Evolutionary conservation across 176 grass and related monocot genomes (phyloP).

Genomic region (Oryza glumipatula): DNA sequence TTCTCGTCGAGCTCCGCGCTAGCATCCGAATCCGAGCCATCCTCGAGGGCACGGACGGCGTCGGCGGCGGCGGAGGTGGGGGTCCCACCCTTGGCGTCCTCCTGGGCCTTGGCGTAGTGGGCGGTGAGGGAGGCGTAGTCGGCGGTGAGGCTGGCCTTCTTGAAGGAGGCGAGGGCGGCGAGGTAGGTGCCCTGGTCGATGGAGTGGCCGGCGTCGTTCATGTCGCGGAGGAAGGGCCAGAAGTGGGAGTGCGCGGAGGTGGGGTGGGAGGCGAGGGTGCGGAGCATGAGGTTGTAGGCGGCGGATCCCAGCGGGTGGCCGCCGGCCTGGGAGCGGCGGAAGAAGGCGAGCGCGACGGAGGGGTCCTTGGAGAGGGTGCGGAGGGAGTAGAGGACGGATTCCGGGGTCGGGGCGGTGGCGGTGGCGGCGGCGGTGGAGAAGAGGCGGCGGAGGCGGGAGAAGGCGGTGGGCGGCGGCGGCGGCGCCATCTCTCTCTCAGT

Average conservation of each 20-base stretch:
- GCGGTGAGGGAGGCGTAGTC: constrained; percentile 58
- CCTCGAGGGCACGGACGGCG: constrained; percentile 36
- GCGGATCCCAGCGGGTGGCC: constrained; percentile 51
- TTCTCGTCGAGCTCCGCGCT: constrained; percentile 38
- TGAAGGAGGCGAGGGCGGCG: constrained; percentile 72
- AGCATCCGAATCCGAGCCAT: neutral
- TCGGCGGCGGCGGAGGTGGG: constrained; percentile 38
- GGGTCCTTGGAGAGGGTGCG: constrained; percentile 70
- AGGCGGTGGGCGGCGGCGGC: constrained; percentile 25
- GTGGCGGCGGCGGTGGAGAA: neutral
- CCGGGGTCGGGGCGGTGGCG: constrained; percentile 36
- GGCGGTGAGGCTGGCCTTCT: constrained; percentile 55
- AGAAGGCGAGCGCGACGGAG: constrained; percentile 64
- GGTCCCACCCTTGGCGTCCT: constrained; percentile 1
- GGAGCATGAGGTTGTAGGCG: constrained; percentile 91
- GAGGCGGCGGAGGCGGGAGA: constrained; percentile 43
- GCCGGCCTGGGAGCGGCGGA: constrained; percentile 45
- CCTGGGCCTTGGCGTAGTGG: constrained; percentile 41
- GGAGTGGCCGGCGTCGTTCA: constrained; percentile 60
- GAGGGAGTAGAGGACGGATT: constrained; percentile 80
- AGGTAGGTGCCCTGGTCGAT: constrained; percentile 83
- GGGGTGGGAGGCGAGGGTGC: constrained; percentile 61
- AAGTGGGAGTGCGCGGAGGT: constrained; percentile 55
- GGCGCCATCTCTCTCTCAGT: neutral
- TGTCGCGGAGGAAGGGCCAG: constrained; percentile 80